A percentile compares a stretch with the other conserved stretches of the same genome.
Conservation (phyloP, 352 stramenopile species). For the Phytophthora meadii region DNA sequence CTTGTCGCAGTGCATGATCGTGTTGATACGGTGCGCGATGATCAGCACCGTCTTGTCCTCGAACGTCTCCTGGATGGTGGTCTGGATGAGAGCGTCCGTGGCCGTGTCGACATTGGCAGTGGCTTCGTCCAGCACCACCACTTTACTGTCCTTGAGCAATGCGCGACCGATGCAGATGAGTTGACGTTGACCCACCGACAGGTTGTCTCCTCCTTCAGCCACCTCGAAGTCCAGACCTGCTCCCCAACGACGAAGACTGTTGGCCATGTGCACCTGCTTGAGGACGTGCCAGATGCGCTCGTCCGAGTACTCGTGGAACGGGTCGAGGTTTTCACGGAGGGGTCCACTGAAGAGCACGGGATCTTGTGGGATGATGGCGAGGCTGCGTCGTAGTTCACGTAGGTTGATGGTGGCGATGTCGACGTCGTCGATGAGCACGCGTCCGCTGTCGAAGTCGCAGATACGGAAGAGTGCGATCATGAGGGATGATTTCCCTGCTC, state of each 20-base stretch:
- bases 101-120: slow-evolving; percentile 84
- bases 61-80: slow-evolving; percentile 92
- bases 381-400: slow-evolving; percentile 34
- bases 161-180: slow-evolving; percentile 95
- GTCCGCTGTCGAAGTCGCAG: slow-evolving; percentile 60
- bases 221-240: slow-evolving; percentile 88
- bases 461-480: slow-evolving; percentile 54
- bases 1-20: slow-evolving; percentile 92
- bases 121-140: slow-evolving; percentile 97
- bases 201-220: slow-evolving; percentile 92
- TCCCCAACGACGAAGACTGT: slow-evolving; percentile 55
- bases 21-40: slow-evolving; percentile 64
- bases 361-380: slow-evolving; percentile 76
- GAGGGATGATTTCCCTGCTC: slow-evolving; percentile 49
- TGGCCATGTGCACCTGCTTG: slow-evolving; percentile 70
- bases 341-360: slow-evolving; percentile 93
- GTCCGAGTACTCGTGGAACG: slow-evolving; percentile 84
- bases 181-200: slow-evolving; percentile 94
- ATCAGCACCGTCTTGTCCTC: slow-evolving; percentile 90
- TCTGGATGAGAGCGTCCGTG: slow-evolving; percentile 59
- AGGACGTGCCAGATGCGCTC: slow-evolving; percentile 69
- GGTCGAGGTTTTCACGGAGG: slow-evolving; percentile 93
- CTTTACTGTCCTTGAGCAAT: slow-evolving; percentile 88
- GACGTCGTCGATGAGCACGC: slow-evolving; percentile 88
- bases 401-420: slow-evolving; percentile 63